These are phyloP conservation scores for Carex pumila DNA, from an alignment of 176 grass and related monocot genomes.

Conservation along the genomic window DNA sequence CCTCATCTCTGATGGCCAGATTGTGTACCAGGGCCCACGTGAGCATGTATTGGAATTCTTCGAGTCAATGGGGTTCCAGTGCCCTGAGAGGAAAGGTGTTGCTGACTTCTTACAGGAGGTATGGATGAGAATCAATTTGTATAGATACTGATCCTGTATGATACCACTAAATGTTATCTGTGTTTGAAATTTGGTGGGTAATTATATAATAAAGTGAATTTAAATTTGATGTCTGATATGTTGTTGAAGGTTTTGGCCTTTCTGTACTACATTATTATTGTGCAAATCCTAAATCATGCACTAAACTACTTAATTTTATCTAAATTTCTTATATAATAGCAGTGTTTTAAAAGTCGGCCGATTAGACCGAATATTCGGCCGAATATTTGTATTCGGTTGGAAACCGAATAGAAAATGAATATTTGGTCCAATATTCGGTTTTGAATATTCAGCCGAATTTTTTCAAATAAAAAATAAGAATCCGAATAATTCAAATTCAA, in stretches of 20 bases:
- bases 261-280: neutral
- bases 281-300: neutral
- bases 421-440: too few relatives aligned
- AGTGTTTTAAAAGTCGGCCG: too few relatives aligned
- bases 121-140: neutral
- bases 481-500: too few relatives aligned
- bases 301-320: conserved; percentile 16
- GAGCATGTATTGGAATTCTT: conserved; percentile 85
- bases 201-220: neutral
- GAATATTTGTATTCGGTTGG: too few relatives aligned
- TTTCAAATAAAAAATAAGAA: too few relatives aligned
- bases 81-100: conserved; percentile 75
- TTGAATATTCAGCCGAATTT: too few relatives aligned
- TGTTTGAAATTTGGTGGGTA: neutral
- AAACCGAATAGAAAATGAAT: too few relatives aligned
- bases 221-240: neutral
- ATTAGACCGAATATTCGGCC: too few relatives aligned
- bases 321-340: conserved; percentile 9
- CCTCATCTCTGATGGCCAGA: conserved; percentile 75
- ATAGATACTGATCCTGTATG: neutral
- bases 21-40: conserved; percentile 82
- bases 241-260: neutral
- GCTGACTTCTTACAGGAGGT: conserved; percentile 96
- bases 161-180: neutral
- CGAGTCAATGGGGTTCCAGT: conserved; percentile 74